Evolutionary conservation across 805 yeast species (phyloP), one percentile per base, ranked within the genome.

Genomic region (Candida golubevii): DNA sequence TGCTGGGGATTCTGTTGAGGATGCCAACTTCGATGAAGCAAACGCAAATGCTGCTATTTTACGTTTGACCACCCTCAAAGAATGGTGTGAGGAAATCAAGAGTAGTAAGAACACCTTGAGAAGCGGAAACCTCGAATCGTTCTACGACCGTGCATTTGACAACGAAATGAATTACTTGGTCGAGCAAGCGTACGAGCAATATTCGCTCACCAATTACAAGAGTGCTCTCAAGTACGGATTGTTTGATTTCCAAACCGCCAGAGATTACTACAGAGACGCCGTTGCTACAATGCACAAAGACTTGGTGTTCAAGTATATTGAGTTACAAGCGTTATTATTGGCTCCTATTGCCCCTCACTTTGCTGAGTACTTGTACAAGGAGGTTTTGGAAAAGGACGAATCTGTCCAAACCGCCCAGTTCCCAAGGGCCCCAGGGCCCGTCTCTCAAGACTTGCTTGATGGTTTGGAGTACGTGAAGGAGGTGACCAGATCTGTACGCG

Each of bases 271-370:
- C 74, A 83, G 99, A 72, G 99, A 93, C 56, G 75, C 82, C 9
- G 74, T 79, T 43, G 38, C 38, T 6, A 67, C 79, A 26, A 88
- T 93, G 96, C 96, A 88, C 72, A 78, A 74, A 55, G 96, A 87
- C 58, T 76, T 93, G 51, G 83, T 88, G 34, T 60, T 80, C 53
- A 81, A 83, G 57, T 93, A 88, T 64, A 86, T 93, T 56, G 96
- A 89, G 68, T 71, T 80, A 29, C 99, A 93, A 73, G 83, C 83
- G 14, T 75, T 93, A 56, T 67, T 90, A 63, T 70, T 93, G 55
- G 81, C 95, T 13, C 99, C 99, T 51, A 74, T 93, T 56, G 95
- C 98, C 36, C 98, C 99, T 39, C 99, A 93, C 67, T 89, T 91
- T 65, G 82, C 93, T 53, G 99, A 93, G 57, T 88, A 80, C 70